Evolutionary conservation across 2,329 filamentous ascomycete species (phyloP), one percentile per base, ranked within the genome.

Genomic region (Pseudogymnoascus sp.): DNA sequence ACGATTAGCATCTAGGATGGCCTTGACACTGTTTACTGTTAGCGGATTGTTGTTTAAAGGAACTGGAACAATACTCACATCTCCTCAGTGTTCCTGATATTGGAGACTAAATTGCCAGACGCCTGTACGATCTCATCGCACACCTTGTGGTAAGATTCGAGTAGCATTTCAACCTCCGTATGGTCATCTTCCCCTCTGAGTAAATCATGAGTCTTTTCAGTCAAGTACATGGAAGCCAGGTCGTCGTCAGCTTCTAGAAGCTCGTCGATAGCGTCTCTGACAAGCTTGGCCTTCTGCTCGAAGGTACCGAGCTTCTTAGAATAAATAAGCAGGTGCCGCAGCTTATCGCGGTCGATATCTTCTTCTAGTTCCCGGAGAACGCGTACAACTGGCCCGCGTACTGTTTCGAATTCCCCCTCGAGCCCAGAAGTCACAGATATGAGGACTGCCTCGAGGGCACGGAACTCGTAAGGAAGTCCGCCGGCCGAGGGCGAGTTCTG

Each of bases 71-170:
- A 37, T 12, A 75, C 88, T 76, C 80, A 95, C 91, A 99, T 95
- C 76, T 99, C 94, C 75, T 99, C 94, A 0, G 94, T 99, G 75
- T 97, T 99, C 68, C 94, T 85, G 72, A 99, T 99, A 66, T 90
- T 91, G 8, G 89, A 93, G 61, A 97, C 92, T 66, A 97, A 75
- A 74, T 96, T 97, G 64, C 91, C 89, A 14, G 91, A 91, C 64
- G 95, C 90, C 74, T 99, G 93, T 7, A 97, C 93, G 68, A 97
- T 97, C 78, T 99, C 94, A 71, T 99, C 94, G 67, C 91, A 93
- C 41, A 99, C 88, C 74, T 97, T 97, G 74, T 97, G 91, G 73
- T 99, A 99, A 2, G 91, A 96, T 73, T 99, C 94, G 4, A 99
- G 79, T 57, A 99, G 80, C 86, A 99, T 91, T 76, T 99, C 94